A percentile compares a stretch with the other conserved stretches of the same genome.
These are phyloP conservation scores for Alloteropsis semialata DNA, from an alignment of 176 grass and related monocot genomes.

Conservation along the genomic window DNA sequence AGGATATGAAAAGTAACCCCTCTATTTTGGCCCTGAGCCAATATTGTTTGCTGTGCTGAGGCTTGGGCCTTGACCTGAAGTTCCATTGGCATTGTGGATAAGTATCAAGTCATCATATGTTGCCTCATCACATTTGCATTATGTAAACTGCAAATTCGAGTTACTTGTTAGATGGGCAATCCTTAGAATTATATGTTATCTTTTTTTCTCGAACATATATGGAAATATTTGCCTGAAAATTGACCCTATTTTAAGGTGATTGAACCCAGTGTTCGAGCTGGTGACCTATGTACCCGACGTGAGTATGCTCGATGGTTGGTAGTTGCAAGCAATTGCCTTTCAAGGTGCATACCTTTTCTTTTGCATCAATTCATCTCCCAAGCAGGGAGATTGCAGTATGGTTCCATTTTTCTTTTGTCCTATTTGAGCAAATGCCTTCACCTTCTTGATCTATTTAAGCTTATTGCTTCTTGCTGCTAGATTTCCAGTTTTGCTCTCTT, in stretches of 20 bases:
- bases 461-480: conserved; percentile 9
- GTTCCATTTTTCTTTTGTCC: conserved; percentile 12
- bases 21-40: not conserved
- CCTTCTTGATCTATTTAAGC: conserved; percentile 18
- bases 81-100: conserved; percentile 14
- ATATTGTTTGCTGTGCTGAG: conserved; percentile 9
- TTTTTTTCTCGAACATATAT: too few relatives aligned
- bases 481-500: not conserved
- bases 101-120: not conserved
- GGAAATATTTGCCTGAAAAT: conserved; percentile 18
- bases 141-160: not conserved
- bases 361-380: conserved; percentile 10
- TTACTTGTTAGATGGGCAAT: not conserved
- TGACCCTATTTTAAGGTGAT: conserved; percentile 70
- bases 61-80: not conserved
- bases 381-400: not conserved
- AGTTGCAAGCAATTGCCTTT: conserved; percentile 75
- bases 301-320: conserved; percentile 98
- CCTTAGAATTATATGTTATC: not conserved
- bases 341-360: conserved; percentile 59
- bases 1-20: not conserved
- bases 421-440: not conserved
- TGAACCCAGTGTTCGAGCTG: conserved; percentile 67
- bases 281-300: conserved; percentile 87
- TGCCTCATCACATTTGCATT: conserved; percentile 19